Base-by-base conservation (phyloP, 441 rosid genomes). In the Adansonia grandidieri region DNA sequence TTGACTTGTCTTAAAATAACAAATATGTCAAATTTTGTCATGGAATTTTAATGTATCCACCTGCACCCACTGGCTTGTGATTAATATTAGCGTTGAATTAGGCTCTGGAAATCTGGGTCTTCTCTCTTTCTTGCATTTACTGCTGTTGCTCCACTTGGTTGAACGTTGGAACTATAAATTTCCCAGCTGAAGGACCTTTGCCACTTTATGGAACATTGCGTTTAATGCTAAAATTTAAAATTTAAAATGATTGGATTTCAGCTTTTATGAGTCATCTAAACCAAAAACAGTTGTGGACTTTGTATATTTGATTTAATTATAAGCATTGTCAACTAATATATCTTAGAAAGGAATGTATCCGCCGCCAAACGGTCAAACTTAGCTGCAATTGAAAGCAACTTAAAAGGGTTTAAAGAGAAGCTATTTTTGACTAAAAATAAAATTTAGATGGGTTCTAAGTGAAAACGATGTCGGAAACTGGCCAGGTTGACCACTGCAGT, bases 401-500 rank as follows among this genome's bases (percentile, higher is more conserved):
- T 28, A 28, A 28, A 24, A 24, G 28, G 28, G 28, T 24, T 28
- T 28, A 28, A 28, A 28, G 1, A 28, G 2, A 28, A 28, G 32
- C 32, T 28, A 28, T 28, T 28, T 28, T 28, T 28, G 32, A 28
- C 32, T 28, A 28, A 2, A 28, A 1, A 28, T 28, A 28, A 28
- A 28, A 28, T 28, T 28, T 28, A 28, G 32, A 28, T 28, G 44
- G 44, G 44, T 4, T 40, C 6, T 4, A 40, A 40, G 14, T 22
- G 44, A 40, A 40, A 40, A 40, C 6, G 24, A 53, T 28, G 62
- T 28, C 22, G 74, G 57, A 17, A 48, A 47, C 9, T 48, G 7
- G n/a, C 40, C 32, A 13, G 73, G 40, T 70, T 70, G 40, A 48
- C 40, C 10, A 42, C 74, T 70, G 60, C 63, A 37, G 51, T 56